phyloP scores from a whole-genome alignment of 371 early-diverging fungal species.

The Mortierella sp. region DNA sequence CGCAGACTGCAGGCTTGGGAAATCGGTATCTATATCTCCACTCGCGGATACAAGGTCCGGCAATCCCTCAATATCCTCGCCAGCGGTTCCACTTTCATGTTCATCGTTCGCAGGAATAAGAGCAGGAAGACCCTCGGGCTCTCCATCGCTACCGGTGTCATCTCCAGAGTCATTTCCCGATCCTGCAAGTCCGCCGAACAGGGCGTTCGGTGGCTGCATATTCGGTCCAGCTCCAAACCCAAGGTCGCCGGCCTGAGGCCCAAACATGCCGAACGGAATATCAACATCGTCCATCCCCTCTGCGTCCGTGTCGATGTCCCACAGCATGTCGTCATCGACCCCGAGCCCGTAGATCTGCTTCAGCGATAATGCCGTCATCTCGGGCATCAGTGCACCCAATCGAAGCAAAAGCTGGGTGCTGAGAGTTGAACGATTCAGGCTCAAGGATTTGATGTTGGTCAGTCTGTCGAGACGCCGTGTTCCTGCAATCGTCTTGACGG shows the following conservation, averaged over 20 bases:
- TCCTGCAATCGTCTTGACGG: not conserved
- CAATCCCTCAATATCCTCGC: not conserved
- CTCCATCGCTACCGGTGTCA: not conserved
- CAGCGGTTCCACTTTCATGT: not conserved
- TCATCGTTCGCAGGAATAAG: not conserved
- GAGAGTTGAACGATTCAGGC: not conserved
- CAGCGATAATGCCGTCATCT: not conserved
- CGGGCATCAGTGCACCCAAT: conserved; percentile 1
- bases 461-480: not conserved
- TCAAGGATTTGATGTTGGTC: conserved; percentile 9
- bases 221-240: not conserved
- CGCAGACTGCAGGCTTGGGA: not conserved
- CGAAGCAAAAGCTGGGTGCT: not conserved
- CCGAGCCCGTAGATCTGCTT: conserved; percentile 11
- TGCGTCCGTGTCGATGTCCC: not conserved
- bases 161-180: not conserved
- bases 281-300: not conserved
- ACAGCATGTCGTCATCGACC: not conserved
- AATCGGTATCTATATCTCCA: not conserved
- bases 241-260: not conserved
- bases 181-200: not conserved
- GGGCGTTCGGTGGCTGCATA: not conserved
- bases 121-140: not conserved
- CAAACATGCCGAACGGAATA: not conserved
- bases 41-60: not conserved